These are phyloP conservation scores for Clavariopsis aquatica DNA, from an alignment of 495 filamentous ascomycete genomes.

Conservation along the genomic window DNA sequence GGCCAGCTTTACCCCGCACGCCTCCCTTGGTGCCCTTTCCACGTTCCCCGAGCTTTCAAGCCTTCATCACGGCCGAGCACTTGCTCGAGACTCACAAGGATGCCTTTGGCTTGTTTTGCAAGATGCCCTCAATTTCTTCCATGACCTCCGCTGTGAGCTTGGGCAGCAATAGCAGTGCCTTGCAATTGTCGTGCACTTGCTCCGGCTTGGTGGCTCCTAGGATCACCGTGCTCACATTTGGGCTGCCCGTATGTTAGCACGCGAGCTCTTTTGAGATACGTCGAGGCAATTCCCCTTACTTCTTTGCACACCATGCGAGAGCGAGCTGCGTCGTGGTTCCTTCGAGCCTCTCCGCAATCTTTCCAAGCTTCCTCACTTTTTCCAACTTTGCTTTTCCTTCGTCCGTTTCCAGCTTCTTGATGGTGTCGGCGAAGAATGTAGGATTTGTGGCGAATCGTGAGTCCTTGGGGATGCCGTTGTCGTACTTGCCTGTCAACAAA, in stretches of 20 bases:
- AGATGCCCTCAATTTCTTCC: slow-evolving; percentile 49
- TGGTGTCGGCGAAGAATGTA: slow-evolving; percentile 42
- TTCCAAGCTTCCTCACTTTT: slow-evolving; percentile 47
- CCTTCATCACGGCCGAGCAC: neutral
- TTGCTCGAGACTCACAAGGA: slow-evolving; percentile 1
- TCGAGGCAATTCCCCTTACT: slow-evolving; percentile 27
- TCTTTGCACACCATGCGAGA: slow-evolving; percentile 48
- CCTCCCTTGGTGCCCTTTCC: neutral
- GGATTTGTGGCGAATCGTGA: slow-evolving; percentile 47
- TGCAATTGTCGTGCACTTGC: slow-evolving; percentile 49
- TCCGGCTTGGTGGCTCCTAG: slow-evolving; percentile 45
- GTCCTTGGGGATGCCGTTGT: slow-evolving; percentile 49
- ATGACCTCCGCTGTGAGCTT: slow-evolving; percentile 49
- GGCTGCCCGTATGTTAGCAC: slow-evolving; percentile 16
- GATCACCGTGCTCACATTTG: slow-evolving; percentile 49
- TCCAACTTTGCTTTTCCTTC: slow-evolving; percentile 49
- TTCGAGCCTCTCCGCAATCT: slow-evolving; percentile 46
- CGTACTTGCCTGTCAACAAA: slow-evolving; percentile 50
- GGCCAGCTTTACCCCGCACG: slow-evolving; percentile 2
- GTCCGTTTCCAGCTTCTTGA: slow-evolving; percentile 39
- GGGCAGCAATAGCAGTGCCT: slow-evolving; percentile 42
- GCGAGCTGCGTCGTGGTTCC: slow-evolving; percentile 42
- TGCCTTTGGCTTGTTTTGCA: slow-evolving; percentile 46
- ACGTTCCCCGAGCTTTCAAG: neutral
- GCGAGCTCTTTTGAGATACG: neutral